Evolutionary conservation across 305 asterid genomes (phyloP).

Genomic region (Fraxinus latifolia): DNA sequence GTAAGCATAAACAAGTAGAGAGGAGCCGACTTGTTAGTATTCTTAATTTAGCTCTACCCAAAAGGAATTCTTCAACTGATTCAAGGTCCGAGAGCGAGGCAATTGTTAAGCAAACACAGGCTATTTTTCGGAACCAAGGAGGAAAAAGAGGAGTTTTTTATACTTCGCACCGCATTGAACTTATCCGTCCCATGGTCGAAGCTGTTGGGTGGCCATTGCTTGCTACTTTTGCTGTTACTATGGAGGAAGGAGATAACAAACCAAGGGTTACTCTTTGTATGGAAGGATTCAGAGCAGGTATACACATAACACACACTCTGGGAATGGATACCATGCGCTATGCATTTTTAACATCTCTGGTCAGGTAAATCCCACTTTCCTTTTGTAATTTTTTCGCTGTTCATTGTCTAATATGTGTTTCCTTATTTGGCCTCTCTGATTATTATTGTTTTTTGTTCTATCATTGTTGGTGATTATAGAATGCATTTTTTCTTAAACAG

Average conservation of each 20-base stretch:
- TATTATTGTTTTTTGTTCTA: not conserved
- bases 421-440: conserved; percentile 14
- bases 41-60: conserved; percentile 95
- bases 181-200: conserved; percentile 94
- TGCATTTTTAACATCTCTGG: conserved; percentile 87
- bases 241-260: conserved; percentile 98
- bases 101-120: conserved; percentile 79
- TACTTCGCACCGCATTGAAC: conserved; percentile 88
- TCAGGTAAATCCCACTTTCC: conserved; percentile 54
- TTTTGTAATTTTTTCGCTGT: conserved; percentile 9
- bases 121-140: conserved; percentile 76
- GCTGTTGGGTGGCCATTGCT: conserved; percentile 99
- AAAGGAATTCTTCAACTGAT: conserved; percentile 61
- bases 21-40: conserved; percentile 76
- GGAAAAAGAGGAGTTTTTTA: conserved; percentile 88
- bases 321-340: conserved; percentile 99
- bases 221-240: conserved; percentile 96
- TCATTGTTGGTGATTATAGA: conserved; percentile 4
- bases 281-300: conserved; percentile 98
- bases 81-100: conserved; percentile 86
- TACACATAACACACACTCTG: conserved; percentile 87
- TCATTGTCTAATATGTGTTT: not conserved
- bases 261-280: conserved; percentile 83
- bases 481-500: conserved; percentile 8
- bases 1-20: conserved; percentile 69